Evolutionary conservation across 257 asterid species (phyloP), one percentile per base, ranked within the genome.

Genomic region (Ilex aquifolium): DNA sequence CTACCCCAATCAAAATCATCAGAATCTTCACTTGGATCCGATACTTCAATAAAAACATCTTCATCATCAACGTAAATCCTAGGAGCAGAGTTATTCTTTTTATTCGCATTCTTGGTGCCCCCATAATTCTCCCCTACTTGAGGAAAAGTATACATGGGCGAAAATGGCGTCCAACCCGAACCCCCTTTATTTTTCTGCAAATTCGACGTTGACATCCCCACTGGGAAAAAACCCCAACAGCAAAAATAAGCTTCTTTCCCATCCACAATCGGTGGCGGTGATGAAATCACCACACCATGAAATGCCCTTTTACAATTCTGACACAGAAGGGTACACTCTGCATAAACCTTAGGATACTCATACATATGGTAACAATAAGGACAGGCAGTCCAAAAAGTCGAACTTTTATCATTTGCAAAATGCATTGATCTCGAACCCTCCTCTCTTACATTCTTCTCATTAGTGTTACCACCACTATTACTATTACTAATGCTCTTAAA

Each of bases 321-420:
- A 70, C 97, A 92, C 62, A 80, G 72, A 64, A 92, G 44, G 10
- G 83, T 80, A 73, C 95, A 88, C 14, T 88, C 95, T 16, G 57
- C 72, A 67, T 91, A 91, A 60, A 73, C 59, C 60, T 48, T 68
- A 62, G 87, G 89, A 72, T 83, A 89, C 85, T 89, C 95, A 12
- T 79, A 90, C 96, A 92, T 87, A 59, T 81, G 76, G 61, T 69
- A 92, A 61, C 99, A 92, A 49, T 89, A 86, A 4, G 97, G 95
- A 36, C 97, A 89, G 0, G 95, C 78, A 16, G 48, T 65, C 60
- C 76, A 70, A 46, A 46, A 46, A 12, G 11, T 46, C 0, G 52
- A 46, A 46, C 4, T 3, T 11, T 46, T 10, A 42, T 42, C 48
- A 42, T 42, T 7, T 1, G 27, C 27, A 21, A 21, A 21, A 21